These are phyloP conservation scores for Trichoderma oligosporum DNA, from an alignment of 2,329 filamentous ascomycete genomes.

Conservation along the genomic window DNA sequence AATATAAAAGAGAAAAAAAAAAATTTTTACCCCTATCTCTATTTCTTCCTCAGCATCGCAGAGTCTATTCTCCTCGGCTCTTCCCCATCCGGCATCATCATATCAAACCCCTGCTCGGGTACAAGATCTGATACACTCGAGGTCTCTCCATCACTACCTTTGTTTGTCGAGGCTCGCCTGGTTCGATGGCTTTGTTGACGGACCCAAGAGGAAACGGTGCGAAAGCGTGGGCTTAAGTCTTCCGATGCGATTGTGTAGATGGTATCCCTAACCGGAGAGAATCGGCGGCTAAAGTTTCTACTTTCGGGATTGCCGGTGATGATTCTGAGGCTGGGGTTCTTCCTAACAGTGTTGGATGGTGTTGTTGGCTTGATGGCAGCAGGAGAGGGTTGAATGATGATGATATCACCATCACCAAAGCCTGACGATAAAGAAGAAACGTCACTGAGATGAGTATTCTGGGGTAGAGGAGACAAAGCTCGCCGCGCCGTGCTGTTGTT, in stretches of 20 bases:
- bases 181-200: slow-evolving; percentile 58
- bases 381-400: slow-evolving; percentile 37
- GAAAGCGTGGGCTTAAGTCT: slow-evolving; percentile 53
- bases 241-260: slow-evolving; percentile 52
- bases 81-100: slow-evolving; percentile 52
- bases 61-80: slow-evolving; percentile 41
- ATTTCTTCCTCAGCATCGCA: slow-evolving; percentile 4
- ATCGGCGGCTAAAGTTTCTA: slow-evolving; percentile 4
- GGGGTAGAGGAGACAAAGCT: slow-evolving; percentile 15
- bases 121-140: slow-evolving; percentile 42
- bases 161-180: slow-evolving; percentile 36
- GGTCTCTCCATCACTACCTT: slow-evolving; percentile 32
- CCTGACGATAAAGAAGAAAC: slow-evolving; percentile 61
- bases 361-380: slow-evolving; percentile 1
- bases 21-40: neutral
- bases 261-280: slow-evolving; percentile 41
- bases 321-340: too few species aligned
- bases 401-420: slow-evolving; percentile 60
- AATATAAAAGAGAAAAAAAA: neutral
- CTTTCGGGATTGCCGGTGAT: too few species aligned
- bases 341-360: slow-evolving; percentile 1
- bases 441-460: slow-evolving; percentile 42
- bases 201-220: slow-evolving; percentile 60
- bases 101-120: slow-evolving; percentile 44
- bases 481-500: slow-evolving; percentile 19